Base-by-base conservation (phyloP, 345 rosid species). In the Salix brachista region DNA sequence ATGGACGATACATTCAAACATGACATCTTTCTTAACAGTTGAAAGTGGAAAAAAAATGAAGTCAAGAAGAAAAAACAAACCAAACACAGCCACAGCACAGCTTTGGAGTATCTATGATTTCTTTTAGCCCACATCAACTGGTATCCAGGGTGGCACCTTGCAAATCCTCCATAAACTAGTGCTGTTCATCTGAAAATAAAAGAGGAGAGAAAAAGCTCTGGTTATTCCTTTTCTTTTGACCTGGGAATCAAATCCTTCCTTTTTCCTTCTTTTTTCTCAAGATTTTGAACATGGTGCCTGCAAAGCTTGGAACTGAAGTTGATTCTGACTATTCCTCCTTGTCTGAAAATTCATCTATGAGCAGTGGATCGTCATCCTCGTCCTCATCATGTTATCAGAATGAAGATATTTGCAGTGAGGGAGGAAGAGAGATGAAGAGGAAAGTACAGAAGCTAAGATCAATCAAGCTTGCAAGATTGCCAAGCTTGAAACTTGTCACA, bases 401-500 rank as follows among this genome's bases (percentile, higher is more conserved):
- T 65, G 36, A 69, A 23, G 74, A 56, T 32, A 14, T 32, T 21
- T 34, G 14, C 58, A 65, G 18, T 46, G 75, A 46, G 42, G 80
- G 39, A 42, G 74, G 36, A 78, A 62, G 69, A 66, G 85, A 77
- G 58, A 67, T 28, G 16, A 74, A 46, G 67, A 77, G 74, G 52
- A 83, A 65, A 80, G 79, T 73, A 44, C 84, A 83, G 80, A 89
- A 83, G 82, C 52, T 79, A 77, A 87, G 85, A 84, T 82, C 92
- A 73, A 80, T 85, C 72, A 82, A 34, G 81, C 75, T 85, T 65
- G 78, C 81, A 4, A 83, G 83, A 77, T 48, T 83, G 70, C 87
- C 89, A 23, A 86, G 85, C 73, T 80, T 86, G 73, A 82, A 76
- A 64, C 69, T 80, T 23, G 34, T 58, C 12, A 26, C 67, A 19